Evolutionary conservation across 768 basidiomycete species (phyloP).

Genomic region (Calocybe gangraenosa): DNA sequence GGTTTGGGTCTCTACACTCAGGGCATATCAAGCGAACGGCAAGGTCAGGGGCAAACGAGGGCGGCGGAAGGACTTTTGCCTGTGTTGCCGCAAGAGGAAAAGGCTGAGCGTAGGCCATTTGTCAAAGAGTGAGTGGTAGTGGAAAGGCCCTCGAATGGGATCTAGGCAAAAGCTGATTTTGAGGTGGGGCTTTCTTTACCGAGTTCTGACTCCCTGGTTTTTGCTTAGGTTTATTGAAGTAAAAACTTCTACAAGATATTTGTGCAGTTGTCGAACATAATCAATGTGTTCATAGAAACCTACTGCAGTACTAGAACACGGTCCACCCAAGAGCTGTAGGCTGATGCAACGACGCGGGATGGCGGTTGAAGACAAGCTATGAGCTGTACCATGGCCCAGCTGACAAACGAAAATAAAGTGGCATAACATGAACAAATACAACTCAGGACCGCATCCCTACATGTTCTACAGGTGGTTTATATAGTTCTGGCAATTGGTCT

Average conservation of each 20-base stretch:
- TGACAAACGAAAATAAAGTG: not conserved
- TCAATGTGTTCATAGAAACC: constrained; percentile 14
- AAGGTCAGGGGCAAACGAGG: constrained; percentile 74
- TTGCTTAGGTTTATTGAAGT: not conserved
- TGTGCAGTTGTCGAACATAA: constrained; percentile 11
- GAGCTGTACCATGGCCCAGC: not conserved
- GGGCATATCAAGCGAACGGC: constrained; percentile 91
- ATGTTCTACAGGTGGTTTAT: too few relatives aligned
- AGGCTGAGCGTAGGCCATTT: constrained; percentile 72
- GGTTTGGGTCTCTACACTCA: constrained; percentile 90
- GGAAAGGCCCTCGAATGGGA: constrained; percentile 22
- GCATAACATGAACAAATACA: not conserved
- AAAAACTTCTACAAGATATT: constrained; percentile 14
- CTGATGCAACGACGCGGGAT: constrained; percentile 11
- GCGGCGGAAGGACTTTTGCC: constrained; percentile 48
- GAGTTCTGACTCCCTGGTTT: constrained; percentile 4
- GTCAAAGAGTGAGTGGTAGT: constrained; percentile 20
- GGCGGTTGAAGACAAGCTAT: constrained; percentile 7
- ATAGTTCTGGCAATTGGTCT: too few relatives aligned
- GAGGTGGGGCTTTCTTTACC: not conserved
- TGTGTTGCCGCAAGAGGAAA: constrained; percentile 71
- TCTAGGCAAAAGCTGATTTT: too few relatives aligned
- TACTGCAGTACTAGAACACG: constrained; percentile 5
- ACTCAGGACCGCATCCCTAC: too few relatives aligned
- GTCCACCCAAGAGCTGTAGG: not conserved